A percentile compares a stretch with the other conserved stretches of the same genome.
These are phyloP conservation scores for Pythium inflatum DNA, from an alignment of 352 stramenopile species.

Conservation along the genomic window DNA sequence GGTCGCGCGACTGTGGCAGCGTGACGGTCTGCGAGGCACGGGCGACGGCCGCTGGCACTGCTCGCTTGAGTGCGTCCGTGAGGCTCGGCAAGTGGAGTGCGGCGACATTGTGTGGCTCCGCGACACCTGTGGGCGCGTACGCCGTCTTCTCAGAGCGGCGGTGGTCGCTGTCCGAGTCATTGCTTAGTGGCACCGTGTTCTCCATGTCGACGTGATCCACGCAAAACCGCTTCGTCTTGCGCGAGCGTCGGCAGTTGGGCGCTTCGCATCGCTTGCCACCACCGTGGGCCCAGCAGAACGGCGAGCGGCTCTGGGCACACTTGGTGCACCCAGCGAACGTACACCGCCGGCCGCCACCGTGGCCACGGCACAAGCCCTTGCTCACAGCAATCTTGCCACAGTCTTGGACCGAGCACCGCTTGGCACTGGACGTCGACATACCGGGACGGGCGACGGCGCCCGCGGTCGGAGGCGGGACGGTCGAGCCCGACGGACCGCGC, in stretches of 20 bases:
- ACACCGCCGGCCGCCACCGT: conserved; percentile 70
- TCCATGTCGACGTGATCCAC: conserved; percentile 80
- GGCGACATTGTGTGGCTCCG: conserved; percentile 7
- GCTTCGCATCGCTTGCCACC: conserved; percentile 75
- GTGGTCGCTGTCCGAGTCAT: conserved; percentile 56
- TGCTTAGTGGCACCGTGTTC: conserved; percentile 35
- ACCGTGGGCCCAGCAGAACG: conserved; percentile 76
- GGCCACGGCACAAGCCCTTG: conserved; percentile 69
- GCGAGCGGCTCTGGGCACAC: conserved; percentile 75
- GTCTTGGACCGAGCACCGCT: conserved; percentile 66
- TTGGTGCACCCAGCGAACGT: conserved; percentile 68
- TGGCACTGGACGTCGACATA: conserved; percentile 57
- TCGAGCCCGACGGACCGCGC: conserved; percentile 32
- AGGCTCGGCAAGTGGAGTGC: conserved; percentile 31
- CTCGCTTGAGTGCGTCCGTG: conserved; percentile 32
- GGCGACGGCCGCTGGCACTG: conserved; percentile 18
- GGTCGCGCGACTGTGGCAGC: conserved; percentile 32
- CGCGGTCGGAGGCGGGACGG: conserved; percentile 4
- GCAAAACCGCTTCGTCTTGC: conserved; percentile 79
- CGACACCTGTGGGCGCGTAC: conserved; percentile 25
- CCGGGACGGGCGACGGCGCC: conserved; percentile 23
- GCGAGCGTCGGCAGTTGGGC: conserved; percentile 65
- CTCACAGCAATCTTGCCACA: conserved; percentile 81
- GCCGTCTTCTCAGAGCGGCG: too few species aligned
- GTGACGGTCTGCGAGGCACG: conserved; percentile 24